Conservation (phyloP, 306 rosid species). For the Mucuna pruriens region DNA sequence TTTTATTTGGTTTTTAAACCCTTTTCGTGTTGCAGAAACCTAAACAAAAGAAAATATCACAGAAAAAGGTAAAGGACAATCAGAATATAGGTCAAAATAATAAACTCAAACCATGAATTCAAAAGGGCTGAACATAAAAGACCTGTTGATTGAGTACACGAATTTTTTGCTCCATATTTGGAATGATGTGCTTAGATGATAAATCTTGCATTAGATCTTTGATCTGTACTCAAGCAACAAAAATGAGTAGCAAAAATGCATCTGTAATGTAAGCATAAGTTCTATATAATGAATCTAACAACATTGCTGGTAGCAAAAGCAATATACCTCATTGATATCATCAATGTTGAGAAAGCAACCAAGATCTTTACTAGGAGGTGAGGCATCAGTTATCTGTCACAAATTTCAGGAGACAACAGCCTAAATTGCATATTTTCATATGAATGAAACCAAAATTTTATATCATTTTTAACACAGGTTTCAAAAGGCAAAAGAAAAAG, state of each 20-base stretch:
- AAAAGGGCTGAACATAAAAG: slow-evolving; percentile 22
- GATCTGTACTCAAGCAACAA: slow-evolving; percentile 63
- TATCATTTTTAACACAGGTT: slow-evolving; percentile 21
- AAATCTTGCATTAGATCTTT: slow-evolving; percentile 88
- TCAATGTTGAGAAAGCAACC: slow-evolving; percentile 80
- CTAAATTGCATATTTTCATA: slow-evolving; percentile 41
- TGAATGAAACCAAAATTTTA: slow-evolving; percentile 18
- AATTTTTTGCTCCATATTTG: slow-evolving; percentile 92
- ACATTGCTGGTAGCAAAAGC: slow-evolving; percentile 31
- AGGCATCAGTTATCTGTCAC: slow-evolving; percentile 70
- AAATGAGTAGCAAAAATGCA: slow-evolving; percentile 52
- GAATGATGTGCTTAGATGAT: slow-evolving; percentile 86
- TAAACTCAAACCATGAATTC: slow-evolving; percentile 27
- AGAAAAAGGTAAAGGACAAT: slow-evolving; percentile 16
- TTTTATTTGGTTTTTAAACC: slow-evolving; percentile 92
- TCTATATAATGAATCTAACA: slow-evolving; percentile 30
- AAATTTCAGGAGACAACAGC: slow-evolving; percentile 44
- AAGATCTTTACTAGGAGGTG: slow-evolving; percentile 54
- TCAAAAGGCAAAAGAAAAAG: slow-evolving; percentile 18
- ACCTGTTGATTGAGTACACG: slow-evolving; percentile 96
- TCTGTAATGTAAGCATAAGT: slow-evolving; percentile 39
- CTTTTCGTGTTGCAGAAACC: slow-evolving; percentile 96
- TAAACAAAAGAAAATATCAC: slow-evolving; percentile 44
- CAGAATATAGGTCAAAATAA: slow-evolving; percentile 36
- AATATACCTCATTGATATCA: slow-evolving; percentile 71